phyloP scores from a whole-genome alignment of 768 basidiomycete genomes.

The Chalciporus piperatus region DNA sequence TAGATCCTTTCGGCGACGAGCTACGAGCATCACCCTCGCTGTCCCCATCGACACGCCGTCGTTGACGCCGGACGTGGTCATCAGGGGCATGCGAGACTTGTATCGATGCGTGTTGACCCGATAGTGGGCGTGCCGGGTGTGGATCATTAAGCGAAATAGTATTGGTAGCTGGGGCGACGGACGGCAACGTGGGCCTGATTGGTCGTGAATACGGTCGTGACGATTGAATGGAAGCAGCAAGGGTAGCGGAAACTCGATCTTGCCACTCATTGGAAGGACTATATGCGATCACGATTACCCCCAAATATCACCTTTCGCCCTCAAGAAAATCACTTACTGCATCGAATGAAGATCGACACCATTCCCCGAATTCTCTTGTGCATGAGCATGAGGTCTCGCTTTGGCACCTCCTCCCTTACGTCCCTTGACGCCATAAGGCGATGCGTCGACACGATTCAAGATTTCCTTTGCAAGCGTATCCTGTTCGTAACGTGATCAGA shows the following conservation, averaged over 20 bases:
- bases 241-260: conserved; percentile 48
- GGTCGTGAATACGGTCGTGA: conserved; percentile 2
- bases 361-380: conserved; percentile 15
- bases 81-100: conserved; percentile 10
- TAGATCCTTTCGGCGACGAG: conserved; percentile 9
- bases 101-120: conserved; percentile 11
- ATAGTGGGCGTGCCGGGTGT: conserved; percentile 4
- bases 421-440: conserved; percentile 74
- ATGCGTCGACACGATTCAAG: conserved; percentile 75
- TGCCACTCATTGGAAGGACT: conserved; percentile 88
- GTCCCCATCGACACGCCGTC: conserved; percentile 43
- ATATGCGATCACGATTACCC: conserved; percentile 5
- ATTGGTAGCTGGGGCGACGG: conserved; percentile 1
- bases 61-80: conserved; percentile 44
- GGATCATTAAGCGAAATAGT: conserved; percentile 13
- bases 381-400: conserved; percentile 18
- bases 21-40: conserved; percentile 4
- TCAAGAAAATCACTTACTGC: conserved; percentile 46
- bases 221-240: conserved; percentile 19
- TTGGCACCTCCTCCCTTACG: conserved; percentile 47
- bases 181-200: not conserved
- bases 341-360: conserved; percentile 50
- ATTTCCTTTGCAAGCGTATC: conserved; percentile 81
- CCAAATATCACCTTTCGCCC: not conserved
- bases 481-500: conserved; percentile 34